Evolutionary conservation across 495 filamentous ascomycete species (phyloP).

Genomic region (Lepraria neglecta): DNA sequence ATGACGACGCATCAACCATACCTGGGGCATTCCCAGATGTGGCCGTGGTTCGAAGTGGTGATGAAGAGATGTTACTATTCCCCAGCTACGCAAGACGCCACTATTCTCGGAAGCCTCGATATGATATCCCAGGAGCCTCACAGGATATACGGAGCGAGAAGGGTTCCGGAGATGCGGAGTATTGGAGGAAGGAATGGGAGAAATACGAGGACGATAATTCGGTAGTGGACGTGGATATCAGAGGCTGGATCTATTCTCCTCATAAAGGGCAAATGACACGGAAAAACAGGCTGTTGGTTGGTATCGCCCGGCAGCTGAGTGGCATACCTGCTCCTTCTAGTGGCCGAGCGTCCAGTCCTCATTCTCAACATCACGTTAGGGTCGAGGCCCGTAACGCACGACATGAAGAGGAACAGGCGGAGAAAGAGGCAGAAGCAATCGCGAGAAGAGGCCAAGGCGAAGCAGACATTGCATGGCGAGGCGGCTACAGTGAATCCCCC

Average conservation of each 20-base stretch:
- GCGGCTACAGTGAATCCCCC: conserved; percentile 51
- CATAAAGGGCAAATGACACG: conserved; percentile 79
- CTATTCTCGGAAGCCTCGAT: conserved; percentile 34
- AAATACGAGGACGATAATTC: conserved; percentile 68
- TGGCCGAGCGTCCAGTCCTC: conserved; percentile 38
- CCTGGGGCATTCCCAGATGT: conserved; percentile 77
- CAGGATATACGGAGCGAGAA: conserved; percentile 30
- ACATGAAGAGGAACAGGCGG: conserved; percentile 57
- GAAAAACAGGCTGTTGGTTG: conserved; percentile 78
- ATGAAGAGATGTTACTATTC: conserved; percentile 91
- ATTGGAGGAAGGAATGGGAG: conserved; percentile 63
- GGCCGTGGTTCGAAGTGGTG: conserved; percentile 65
- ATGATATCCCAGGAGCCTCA: conserved; percentile 32
- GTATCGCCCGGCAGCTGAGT: conserved; percentile 73
- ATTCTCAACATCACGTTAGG: conserved; percentile 28
- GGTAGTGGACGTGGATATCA: conserved; percentile 85
- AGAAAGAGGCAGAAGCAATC: conserved; percentile 67
- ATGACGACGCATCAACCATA: conserved; percentile 54
- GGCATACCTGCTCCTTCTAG: conserved; percentile 64
- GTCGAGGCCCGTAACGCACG: conserved; percentile 32
- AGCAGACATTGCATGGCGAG: conserved; percentile 60
- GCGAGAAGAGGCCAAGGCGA: conserved; percentile 62
- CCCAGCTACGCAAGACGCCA: conserved; percentile 80
- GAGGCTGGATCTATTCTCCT: conserved; percentile 89
- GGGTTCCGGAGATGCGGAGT: conserved; percentile 51